Conservation (phyloP, 352 stramenopile genomes). For the Globisporangium parvum region DNA sequence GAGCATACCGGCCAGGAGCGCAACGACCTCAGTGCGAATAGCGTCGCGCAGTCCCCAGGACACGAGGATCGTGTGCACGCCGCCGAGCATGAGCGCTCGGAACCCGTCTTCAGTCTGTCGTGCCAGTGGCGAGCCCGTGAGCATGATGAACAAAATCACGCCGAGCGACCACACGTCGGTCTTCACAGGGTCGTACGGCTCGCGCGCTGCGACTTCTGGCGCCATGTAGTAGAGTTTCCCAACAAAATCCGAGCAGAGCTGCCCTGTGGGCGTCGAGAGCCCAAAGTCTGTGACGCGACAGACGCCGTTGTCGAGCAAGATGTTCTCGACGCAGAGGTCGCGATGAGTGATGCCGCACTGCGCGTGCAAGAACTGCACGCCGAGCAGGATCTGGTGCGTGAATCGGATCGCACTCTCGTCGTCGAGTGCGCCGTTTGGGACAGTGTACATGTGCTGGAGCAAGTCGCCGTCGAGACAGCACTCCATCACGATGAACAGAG, state of each 20-base stretch:
- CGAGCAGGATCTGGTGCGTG: conserved; percentile 22
- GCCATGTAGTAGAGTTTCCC: conserved; percentile 23
- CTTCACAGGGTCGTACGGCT: conserved; percentile 28
- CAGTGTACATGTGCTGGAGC: conserved; percentile 8
- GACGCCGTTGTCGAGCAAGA: conserved; percentile 18
- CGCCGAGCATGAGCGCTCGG: background rate
- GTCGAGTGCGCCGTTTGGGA: conserved; percentile 1
- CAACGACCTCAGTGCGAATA: background rate
- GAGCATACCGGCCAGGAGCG: background rate
- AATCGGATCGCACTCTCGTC: conserved; percentile 12
- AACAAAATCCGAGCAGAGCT: conserved; percentile 20
- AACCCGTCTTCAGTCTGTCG: background rate
- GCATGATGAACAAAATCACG: conserved; percentile 44
- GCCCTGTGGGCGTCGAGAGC: conserved; percentile 22
- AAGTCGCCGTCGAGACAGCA: conserved; percentile 35
- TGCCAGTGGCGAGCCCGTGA: conserved; percentile 27
- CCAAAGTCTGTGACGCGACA: conserved; percentile 41
- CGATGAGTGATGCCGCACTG: conserved; percentile 21
- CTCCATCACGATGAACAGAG: conserved; percentile 27
- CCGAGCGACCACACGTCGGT: conserved; percentile 48
- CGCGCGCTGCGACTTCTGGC: conserved; percentile 11
- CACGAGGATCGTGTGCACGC: background rate
- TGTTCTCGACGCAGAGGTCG: conserved; percentile 30
- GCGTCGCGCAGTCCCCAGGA: background rate
- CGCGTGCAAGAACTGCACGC: conserved; percentile 23